Conservation (phyloP, 225 moss, liverwort and hornwort genomes). For the Physcomitrellopsis africana region DNA sequence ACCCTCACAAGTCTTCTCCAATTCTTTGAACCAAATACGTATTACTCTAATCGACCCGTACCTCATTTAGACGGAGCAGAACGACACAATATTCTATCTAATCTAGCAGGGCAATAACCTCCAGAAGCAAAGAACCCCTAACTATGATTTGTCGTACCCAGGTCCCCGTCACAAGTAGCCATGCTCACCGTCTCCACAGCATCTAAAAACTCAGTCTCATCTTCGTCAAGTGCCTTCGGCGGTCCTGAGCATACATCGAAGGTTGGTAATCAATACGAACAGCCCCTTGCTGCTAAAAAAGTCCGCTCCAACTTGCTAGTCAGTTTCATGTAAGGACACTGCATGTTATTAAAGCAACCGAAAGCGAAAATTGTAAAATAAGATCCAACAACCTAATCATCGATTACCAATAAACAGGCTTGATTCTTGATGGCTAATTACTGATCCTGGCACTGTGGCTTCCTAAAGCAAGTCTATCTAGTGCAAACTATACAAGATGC, state of each 20-base stretch:
- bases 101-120: slow-evolving; percentile 25
- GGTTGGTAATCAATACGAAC: slow-evolving; percentile 11
- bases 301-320: slow-evolving; percentile 1
- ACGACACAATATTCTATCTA: slow-evolving; percentile 8
- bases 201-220: slow-evolving; percentile 95
- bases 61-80: slow-evolving; percentile 13
- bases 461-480: slow-evolving; percentile 29
- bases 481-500: slow-evolving; percentile 12
- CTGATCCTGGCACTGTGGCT: neutral
- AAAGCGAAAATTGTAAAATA: neutral
- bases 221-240: slow-evolving; percentile 96
- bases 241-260: slow-evolving; percentile 56
- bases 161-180: slow-evolving; percentile 70
- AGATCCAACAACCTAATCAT: neutral
- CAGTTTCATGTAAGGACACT: neutral
- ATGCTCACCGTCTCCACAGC: slow-evolving; percentile 98
- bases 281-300: neutral
- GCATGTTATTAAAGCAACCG: slow-evolving; percentile 22
- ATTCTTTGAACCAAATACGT: neutral
- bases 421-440: slow-evolving; percentile 10
- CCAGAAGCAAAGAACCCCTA: slow-evolving; percentile 38
- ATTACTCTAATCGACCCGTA: neutral
- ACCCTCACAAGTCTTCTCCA: slow-evolving; percentile 17
- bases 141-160: slow-evolving; percentile 78
- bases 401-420: neutral